Conservation (phyloP, 352 stramenopile genomes). For the Peronosclerospora sorghi region DNA sequence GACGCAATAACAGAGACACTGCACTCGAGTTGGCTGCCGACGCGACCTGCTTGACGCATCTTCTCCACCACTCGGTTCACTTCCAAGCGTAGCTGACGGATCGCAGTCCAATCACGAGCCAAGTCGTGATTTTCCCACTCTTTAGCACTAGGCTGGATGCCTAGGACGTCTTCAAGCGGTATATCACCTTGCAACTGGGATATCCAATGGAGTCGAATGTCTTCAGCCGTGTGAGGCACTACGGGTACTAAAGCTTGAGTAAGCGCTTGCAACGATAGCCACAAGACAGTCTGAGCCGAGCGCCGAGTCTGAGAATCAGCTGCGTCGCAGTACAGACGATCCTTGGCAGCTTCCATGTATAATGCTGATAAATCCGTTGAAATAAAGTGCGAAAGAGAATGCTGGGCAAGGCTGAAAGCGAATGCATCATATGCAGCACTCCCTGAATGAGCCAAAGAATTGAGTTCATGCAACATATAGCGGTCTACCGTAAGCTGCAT, state of each 20-base stretch:
- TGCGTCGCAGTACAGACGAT: slow-evolving; percentile 93
- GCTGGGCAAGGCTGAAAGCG: slow-evolving; percentile 88
- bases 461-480: slow-evolving; percentile 92
- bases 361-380: slow-evolving; percentile 94
- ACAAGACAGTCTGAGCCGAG: slow-evolving; percentile 83
- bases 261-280: slow-evolving; percentile 50
- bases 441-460: slow-evolving; percentile 69
- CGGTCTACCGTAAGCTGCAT: slow-evolving; percentile 86
- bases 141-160: slow-evolving; percentile 42
- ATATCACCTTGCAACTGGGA: slow-evolving; percentile 33
- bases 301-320: slow-evolving; percentile 69
- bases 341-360: slow-evolving; percentile 96
- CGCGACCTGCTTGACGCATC: slow-evolving; percentile 37
- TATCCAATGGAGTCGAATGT: slow-evolving; percentile 88
- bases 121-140: slow-evolving; percentile 47
- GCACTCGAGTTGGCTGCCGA: slow-evolving; percentile 70
- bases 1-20: slow-evolving; percentile 43
- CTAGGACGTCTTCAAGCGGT: slow-evolving; percentile 39
- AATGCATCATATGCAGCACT: slow-evolving; percentile 75
- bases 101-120: slow-evolving; percentile 73
- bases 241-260: slow-evolving; percentile 79
- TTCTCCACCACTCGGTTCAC: slow-evolving; percentile 71
- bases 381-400: slow-evolving; percentile 89
- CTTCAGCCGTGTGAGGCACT: slow-evolving; percentile 93
- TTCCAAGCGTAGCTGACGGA: slow-evolving; percentile 81